phyloP scores from a whole-genome alignment of 2,329 filamentous ascomycete species.

The Myrmaecium sp. region DNA sequence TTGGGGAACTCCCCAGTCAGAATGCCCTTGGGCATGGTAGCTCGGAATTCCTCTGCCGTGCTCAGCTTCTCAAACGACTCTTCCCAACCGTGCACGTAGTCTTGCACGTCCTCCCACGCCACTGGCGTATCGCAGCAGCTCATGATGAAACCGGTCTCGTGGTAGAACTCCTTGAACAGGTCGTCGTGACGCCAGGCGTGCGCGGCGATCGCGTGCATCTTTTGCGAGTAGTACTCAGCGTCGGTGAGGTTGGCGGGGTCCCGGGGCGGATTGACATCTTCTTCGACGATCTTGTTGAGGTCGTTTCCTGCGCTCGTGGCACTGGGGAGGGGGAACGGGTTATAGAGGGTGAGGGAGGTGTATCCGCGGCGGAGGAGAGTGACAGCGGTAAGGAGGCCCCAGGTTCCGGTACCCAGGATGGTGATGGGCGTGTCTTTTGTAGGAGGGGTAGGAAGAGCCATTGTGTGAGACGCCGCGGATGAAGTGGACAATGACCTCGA shows the following conservation, averaged over 20 bases:
- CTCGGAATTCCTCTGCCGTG: constrained; percentile 28
- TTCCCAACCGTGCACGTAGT: too few relatives aligned
- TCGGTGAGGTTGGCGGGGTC: neutral
- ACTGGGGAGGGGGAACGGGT: constrained; percentile 29
- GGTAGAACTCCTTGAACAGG: constrained; percentile 27
- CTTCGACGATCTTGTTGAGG: constrained; percentile 32
- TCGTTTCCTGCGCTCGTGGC: constrained; percentile 33
- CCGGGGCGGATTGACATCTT: constrained; percentile 12
- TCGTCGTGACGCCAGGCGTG: constrained; percentile 27
- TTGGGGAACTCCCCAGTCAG: constrained; percentile 32
- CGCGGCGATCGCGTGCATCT: constrained; percentile 7
- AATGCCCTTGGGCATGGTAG: constrained; percentile 35
- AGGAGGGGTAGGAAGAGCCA: too few relatives aligned
- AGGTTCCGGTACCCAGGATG: constrained; percentile 34
- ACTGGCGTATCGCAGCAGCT: constrained; percentile 23
- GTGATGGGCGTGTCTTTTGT: constrained; percentile 19
- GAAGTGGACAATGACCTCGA: too few relatives aligned
- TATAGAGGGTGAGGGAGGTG: constrained; percentile 30
- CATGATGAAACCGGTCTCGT: constrained; percentile 31
- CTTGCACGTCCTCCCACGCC: too few relatives aligned
- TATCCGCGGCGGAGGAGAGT: constrained; percentile 33
- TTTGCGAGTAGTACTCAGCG: neutral
- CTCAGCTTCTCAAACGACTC: constrained; percentile 21
- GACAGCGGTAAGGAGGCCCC: constrained; percentile 35
- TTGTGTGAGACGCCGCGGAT: too few relatives aligned